phyloP scores from a whole-genome alignment of 768 basidiomycete genomes.

The Naganishia vaughanmartiniae region DNA sequence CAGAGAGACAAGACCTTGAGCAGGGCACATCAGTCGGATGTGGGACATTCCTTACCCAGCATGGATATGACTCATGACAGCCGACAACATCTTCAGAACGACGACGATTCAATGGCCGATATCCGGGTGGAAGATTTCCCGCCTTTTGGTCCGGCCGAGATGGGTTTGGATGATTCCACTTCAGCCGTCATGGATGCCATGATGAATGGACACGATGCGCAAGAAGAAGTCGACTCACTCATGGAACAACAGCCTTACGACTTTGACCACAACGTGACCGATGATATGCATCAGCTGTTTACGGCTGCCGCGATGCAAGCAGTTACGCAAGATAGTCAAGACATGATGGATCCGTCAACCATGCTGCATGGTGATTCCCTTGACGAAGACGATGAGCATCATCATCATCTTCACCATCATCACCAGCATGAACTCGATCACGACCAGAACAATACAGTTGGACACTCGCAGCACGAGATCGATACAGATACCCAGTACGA shows the following conservation, averaged over 20 bases:
- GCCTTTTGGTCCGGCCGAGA: conserved; percentile 21
- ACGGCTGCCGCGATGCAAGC: conserved; percentile 26
- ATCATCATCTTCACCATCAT: background rate
- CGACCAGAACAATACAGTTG: background rate
- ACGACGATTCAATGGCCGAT: conserved; percentile 20
- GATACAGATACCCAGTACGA: conserved; percentile 1
- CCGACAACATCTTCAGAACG: background rate
- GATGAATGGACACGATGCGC: conserved; percentile 14
- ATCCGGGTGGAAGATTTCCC: conserved; percentile 25
- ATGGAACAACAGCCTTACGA: conserved; percentile 25
- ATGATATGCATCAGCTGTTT: conserved; percentile 30
- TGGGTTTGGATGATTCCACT: conserved; percentile 22
- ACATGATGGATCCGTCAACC: conserved; percentile 22
- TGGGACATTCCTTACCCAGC: background rate
- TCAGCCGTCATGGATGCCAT: conserved; percentile 24
- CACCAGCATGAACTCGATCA: conserved; percentile 7
- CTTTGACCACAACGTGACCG: conserved; percentile 24
- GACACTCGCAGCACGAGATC: background rate
- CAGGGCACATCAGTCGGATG: background rate
- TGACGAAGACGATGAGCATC: background rate
- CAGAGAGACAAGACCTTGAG: background rate
- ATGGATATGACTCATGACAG: conserved; percentile 10
- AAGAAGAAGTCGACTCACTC: conserved; percentile 18
- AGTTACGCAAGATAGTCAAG: conserved; percentile 18
- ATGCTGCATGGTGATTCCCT: conserved; percentile 11